Evolutionary conservation across 192 early-diverging fungal genomes (phyloP).

Genomic region (Coemansia sp.): DNA sequence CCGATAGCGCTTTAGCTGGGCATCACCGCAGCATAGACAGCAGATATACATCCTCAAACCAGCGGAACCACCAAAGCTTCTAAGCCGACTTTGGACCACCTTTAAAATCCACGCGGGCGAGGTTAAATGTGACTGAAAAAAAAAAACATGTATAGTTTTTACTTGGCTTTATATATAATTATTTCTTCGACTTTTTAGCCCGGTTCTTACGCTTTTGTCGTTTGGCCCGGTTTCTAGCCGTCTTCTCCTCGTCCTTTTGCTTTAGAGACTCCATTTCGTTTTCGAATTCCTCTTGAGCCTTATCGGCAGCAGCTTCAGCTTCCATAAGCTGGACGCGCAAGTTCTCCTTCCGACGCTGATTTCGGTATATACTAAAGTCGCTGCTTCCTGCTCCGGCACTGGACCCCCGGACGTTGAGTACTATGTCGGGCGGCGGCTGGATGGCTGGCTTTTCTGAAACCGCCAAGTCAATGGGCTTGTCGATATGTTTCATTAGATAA

Average conservation of each 20-base stretch:
- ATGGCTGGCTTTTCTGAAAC: conserved; percentile 35
- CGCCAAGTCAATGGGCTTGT: conserved; percentile 77
- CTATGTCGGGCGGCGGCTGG: conserved; percentile 78
- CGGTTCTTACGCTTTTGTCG: conserved; percentile 71
- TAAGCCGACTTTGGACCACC: background rate
- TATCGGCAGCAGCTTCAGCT: conserved; percentile 40
- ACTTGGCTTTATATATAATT: conserved; percentile 6
- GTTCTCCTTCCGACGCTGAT: conserved; percentile 81
- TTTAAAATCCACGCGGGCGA: background rate
- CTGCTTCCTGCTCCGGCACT: conserved; percentile 94
- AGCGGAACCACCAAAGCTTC: background rate
- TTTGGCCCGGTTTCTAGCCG: conserved; percentile 85
- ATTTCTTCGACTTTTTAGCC: conserved; percentile 42
- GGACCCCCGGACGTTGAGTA: conserved; percentile 85
- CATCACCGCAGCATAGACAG: conserved; percentile 21
- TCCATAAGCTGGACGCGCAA: conserved; percentile 79
- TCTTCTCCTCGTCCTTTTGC: conserved; percentile 73
- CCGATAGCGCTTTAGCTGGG: background rate
- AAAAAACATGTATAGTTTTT: background rate
- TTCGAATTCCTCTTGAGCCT: conserved; percentile 61
- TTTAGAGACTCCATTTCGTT: conserved; percentile 64
- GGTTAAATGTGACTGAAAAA: background rate
- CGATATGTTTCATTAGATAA: conserved; percentile 69
- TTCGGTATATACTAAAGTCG: conserved; percentile 94
- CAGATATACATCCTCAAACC: conserved; percentile 11